Percentiles rank a stretch among this genome's conserved stretches.
Conservation (phyloP, 768 basidiomycete genomes). For the Russula sp. region DNA sequence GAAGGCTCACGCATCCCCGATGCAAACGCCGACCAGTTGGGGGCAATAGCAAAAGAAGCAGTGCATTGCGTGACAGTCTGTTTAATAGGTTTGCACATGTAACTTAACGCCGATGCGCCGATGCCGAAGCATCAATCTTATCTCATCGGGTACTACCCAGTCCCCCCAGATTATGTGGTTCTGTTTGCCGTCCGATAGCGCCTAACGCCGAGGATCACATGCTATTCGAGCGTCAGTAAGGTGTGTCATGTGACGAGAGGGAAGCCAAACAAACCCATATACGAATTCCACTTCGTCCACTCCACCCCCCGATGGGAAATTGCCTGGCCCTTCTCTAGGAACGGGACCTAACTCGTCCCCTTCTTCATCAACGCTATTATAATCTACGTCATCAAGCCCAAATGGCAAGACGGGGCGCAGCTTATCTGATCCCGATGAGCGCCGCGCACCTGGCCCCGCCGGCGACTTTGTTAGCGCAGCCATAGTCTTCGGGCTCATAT, state of each 20-base stretch:
- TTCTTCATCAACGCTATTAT: slow-evolving; percentile 54
- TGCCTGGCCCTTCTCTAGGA: slow-evolving; percentile 61
- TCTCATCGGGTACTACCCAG: not conserved
- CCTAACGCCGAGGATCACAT: slow-evolving; percentile 3
- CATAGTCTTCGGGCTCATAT: slow-evolving; percentile 95
- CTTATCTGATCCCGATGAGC: slow-evolving; percentile 69
- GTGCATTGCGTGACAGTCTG: not conserved
- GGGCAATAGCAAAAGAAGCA: not conserved
- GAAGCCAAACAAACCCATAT: slow-evolving; percentile 53
- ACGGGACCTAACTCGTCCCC: slow-evolving; percentile 67
- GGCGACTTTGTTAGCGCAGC: slow-evolving; percentile 90
- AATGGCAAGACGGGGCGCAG: slow-evolving; percentile 76
- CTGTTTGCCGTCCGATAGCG: not conserved
- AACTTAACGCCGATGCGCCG: not conserved
- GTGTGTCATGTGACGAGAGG: not conserved
- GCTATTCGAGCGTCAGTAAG: slow-evolving; percentile 1
- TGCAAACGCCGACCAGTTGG: not conserved
- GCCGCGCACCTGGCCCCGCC: slow-evolving; percentile 52
- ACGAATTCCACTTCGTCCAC: slow-evolving; percentile 90
- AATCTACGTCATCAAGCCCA: slow-evolving; percentile 69
- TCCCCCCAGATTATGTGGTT: not conserved
- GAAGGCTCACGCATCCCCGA: slow-evolving; percentile 13
- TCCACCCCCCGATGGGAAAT: slow-evolving; percentile 73
- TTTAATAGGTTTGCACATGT: not conserved
- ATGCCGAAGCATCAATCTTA: not conserved